These are phyloP conservation scores for Talaromyces funiculosus DNA, from an alignment of 2,329 filamentous ascomycete species.

Conservation along the genomic window DNA sequence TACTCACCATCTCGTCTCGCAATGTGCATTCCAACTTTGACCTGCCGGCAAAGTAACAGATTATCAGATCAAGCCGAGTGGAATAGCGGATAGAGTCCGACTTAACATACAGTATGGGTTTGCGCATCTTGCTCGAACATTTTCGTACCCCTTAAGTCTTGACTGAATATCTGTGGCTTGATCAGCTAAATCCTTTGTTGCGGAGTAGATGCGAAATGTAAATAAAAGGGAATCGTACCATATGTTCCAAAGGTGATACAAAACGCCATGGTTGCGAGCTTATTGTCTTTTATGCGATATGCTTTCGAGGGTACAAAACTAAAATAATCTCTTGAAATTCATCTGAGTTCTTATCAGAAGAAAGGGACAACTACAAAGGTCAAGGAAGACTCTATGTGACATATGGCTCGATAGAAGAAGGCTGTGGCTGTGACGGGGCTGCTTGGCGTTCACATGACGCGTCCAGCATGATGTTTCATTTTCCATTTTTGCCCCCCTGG, in stretches of 20 bases:
- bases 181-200: not conserved
- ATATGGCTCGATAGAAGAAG: not conserved
- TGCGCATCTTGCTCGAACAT: slow-evolving; percentile 42
- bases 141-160: slow-evolving; percentile 41
- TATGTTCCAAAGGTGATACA: slow-evolving; percentile 41
- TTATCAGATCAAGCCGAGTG: not conserved
- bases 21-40: slow-evolving; percentile 42
- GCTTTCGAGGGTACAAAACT: not conserved
- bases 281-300: not conserved
- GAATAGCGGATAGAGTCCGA: not conserved
- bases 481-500: too few relatives aligned
- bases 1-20: slow-evolving; percentile 39
- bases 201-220: not conserved
- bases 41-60: slow-evolving; percentile 18
- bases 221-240: slow-evolving; percentile 21
- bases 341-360: not conserved
- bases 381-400: not conserved
- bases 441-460: slow-evolving; percentile 1
- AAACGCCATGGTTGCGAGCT: slow-evolving; percentile 30
- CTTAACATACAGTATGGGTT: slow-evolving; percentile 33
- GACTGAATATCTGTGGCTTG: slow-evolving; percentile 37
- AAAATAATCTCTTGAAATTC: not conserved
- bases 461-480: not conserved
- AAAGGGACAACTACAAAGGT: not conserved
- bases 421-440: not conserved